Evolutionary conservation across 768 basidiomycete genomes (phyloP).

Genomic region (Psilocybe sp.): DNA sequence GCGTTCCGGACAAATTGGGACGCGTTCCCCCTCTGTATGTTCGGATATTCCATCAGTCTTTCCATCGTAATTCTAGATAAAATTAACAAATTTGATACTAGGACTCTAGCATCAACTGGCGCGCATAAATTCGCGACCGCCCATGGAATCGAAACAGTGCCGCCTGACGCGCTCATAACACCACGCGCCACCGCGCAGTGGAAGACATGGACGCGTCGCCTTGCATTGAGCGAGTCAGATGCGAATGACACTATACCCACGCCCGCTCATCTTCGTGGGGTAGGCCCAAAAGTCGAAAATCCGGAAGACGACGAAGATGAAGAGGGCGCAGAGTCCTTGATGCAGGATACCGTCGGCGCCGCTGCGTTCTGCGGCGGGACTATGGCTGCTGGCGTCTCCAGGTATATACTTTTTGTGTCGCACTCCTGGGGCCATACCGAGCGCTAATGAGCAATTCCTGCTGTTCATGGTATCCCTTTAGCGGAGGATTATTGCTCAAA

Average conservation of each 20-base stretch:
- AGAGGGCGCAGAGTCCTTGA: conserved; percentile 22
- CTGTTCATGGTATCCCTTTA: conserved; percentile 19
- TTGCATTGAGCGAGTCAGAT: conserved; percentile 22
- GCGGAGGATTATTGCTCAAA: conserved; percentile 81
- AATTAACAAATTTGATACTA: conserved; percentile 19
- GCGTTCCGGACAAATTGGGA: conserved; percentile 47
- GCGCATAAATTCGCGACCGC: conserved; percentile 52
- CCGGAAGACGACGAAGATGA: neutral
- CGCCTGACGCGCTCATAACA: conserved; percentile 45
- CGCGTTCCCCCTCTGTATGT: conserved; percentile 70
- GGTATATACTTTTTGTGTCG: conserved; percentile 32
- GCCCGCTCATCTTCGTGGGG: neutral
- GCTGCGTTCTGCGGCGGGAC: conserved; percentile 47
- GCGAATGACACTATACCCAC: neutral
- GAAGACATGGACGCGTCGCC: conserved; percentile 55
- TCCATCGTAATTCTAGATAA: neutral
- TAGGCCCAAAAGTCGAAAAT: no score
- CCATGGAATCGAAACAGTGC: conserved; percentile 29
- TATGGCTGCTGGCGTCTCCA: conserved; percentile 74
- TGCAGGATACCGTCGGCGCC: conserved; percentile 86
- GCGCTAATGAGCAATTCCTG: neutral
- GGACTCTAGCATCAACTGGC: conserved; percentile 61
- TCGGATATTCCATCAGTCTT: no score
- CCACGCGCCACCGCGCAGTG: conserved; percentile 50
- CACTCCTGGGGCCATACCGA: neutral